Conservation (phyloP, 148 eudicot species). For the Silene latifolia region DNA sequence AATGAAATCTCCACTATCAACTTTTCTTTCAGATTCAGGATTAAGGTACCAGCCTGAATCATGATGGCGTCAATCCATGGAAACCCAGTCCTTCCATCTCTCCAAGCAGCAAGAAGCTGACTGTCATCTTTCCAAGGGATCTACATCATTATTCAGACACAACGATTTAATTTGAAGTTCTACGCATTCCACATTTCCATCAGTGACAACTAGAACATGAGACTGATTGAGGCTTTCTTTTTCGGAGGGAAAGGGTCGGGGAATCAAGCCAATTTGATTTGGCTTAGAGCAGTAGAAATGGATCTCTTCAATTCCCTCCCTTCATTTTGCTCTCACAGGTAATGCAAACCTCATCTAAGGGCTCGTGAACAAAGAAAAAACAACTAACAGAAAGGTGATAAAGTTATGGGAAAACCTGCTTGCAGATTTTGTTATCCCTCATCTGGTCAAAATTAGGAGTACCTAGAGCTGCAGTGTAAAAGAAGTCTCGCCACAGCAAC, state of each 20-base stretch:
- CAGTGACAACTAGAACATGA: neutral
- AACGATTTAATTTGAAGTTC: neutral
- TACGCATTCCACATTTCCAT: neutral
- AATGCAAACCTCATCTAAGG: neutral
- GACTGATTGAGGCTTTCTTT: neutral
- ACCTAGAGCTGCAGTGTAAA: constrained; percentile 78
- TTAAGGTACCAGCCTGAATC: constrained; percentile 62
- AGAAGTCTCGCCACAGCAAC: constrained; percentile 93
- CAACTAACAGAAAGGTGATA: neutral
- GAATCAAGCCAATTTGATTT: neutral
- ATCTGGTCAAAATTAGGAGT: constrained; percentile 76
- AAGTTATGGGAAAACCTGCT: constrained; percentile 53
- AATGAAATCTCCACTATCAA: neutral
- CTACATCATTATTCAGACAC: constrained; percentile 30
- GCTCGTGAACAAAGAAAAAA: neutral
- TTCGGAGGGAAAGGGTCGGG: neutral
- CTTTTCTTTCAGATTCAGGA: neutral
- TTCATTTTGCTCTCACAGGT: neutral
- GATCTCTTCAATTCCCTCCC: neutral
- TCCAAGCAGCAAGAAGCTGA: constrained; percentile 75
- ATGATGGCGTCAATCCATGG: constrained; percentile 99
- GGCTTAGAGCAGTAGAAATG: neutral
- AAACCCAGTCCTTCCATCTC: constrained; percentile 88
- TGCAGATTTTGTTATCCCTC: constrained; percentile 77
- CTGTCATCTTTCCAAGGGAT: constrained; percentile 83